A percentile compares a stretch with the other conserved stretches of the same genome.
Evolutionary conservation across 2,329 filamentous ascomycete species (phyloP).

Genomic region (Huntiella omanensis): DNA sequence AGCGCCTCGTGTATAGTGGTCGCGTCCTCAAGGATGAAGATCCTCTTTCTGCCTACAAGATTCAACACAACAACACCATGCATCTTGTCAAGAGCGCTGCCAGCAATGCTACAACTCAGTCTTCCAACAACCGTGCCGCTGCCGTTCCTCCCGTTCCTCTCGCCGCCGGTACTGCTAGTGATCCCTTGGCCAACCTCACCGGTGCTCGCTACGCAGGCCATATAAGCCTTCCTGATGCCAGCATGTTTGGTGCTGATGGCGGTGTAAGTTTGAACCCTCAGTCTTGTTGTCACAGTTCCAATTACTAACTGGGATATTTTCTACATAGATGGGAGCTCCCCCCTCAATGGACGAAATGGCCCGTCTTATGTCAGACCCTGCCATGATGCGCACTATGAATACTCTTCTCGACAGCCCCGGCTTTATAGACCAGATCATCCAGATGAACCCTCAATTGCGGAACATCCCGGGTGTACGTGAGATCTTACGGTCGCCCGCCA

Average conservation of each 20-base stretch:
- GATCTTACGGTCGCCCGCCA: constrained; percentile 72
- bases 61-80: constrained; percentile 88
- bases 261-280: constrained; percentile 45
- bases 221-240: constrained; percentile 67
- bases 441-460: constrained; percentile 68
- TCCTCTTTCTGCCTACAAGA: constrained; percentile 69
- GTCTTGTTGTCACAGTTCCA: background rate
- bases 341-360: constrained; percentile 64
- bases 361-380: constrained; percentile 73
- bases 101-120: constrained; percentile 45
- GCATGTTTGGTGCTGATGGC: constrained; percentile 84
- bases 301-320: constrained; percentile 3
- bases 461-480: constrained; percentile 59
- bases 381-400: constrained; percentile 72
- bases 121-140: constrained; percentile 23
- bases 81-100: constrained; percentile 93
- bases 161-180: constrained; percentile 67
- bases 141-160: constrained; percentile 50
- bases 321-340: constrained; percentile 66
- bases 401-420: constrained; percentile 91
- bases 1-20: constrained; percentile 93
- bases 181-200: constrained; percentile 76
- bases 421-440: constrained; percentile 86
- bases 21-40: constrained; percentile 93
- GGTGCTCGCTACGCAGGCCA: constrained; percentile 88